Percentiles rank a stretch among this genome's conserved stretches.
Conservation (phyloP, 2,329 filamentous ascomycete genomes). For the Biscogniauxia mediterranea region DNA sequence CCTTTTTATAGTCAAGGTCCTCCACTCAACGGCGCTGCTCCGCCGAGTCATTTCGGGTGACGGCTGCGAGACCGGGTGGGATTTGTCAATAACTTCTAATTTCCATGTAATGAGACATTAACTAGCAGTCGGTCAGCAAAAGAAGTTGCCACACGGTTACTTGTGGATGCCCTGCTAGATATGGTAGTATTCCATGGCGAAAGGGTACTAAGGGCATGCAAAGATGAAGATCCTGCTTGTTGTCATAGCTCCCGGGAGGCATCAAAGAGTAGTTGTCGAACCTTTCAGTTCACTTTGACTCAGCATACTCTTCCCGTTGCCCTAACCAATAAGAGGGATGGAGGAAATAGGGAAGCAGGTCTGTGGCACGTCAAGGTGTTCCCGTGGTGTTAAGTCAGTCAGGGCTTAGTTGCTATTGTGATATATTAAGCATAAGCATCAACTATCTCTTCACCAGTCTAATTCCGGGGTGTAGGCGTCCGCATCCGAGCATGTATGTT, state of each 20-base stretch:
- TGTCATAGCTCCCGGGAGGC: background rate
- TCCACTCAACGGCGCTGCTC: slow-evolving; percentile 17
- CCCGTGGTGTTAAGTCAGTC: background rate
- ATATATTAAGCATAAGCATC: background rate
- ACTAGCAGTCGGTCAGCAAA: slow-evolving; percentile 5
- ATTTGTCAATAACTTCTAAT: slow-evolving; percentile 10
- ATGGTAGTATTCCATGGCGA: background rate
- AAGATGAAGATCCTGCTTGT: background rate
- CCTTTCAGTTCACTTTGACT: background rate
- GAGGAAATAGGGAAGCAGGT: background rate
- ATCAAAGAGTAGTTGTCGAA: background rate
- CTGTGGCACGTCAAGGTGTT: background rate
- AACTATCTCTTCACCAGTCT: background rate
- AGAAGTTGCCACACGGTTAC: background rate
- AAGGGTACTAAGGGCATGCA: background rate
- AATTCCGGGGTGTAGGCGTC: background rate
- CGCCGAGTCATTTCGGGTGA: slow-evolving; percentile 24
- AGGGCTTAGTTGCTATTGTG: background rate
- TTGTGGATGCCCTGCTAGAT: background rate
- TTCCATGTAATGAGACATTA: background rate
- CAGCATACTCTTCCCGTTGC: background rate
- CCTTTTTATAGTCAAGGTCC: slow-evolving; percentile 19
- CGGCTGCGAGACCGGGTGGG: slow-evolving; percentile 13
- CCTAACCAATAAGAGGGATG: background rate
- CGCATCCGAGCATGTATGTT: background rate